Conservation (phyloP, 2,329 filamentous ascomycete species). For the Sclerotiophoma versabilis region DNA sequence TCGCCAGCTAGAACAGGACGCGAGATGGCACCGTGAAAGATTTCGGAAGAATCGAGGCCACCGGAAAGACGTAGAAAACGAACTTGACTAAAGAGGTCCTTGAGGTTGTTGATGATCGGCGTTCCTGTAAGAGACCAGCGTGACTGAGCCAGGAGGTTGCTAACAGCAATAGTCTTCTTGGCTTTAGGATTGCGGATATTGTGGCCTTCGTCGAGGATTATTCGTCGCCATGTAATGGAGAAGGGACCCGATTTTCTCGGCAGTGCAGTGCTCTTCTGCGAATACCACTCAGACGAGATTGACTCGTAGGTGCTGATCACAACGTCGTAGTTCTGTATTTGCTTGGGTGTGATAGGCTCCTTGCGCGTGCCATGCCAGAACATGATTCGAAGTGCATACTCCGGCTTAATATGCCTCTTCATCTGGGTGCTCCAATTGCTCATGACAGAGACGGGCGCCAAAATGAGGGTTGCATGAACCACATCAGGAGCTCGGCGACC, state of each 20-base stretch:
- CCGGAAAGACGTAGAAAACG: slow-evolving; percentile 79
- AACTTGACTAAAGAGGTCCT: slow-evolving; percentile 80
- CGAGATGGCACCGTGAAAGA: slow-evolving; percentile 77
- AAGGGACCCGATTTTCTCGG: slow-evolving; percentile 56
- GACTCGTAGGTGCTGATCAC: slow-evolving; percentile 87
- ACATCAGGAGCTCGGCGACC: slow-evolving; percentile 25
- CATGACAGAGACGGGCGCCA: slow-evolving; percentile 85
- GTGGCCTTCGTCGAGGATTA: slow-evolving; percentile 62
- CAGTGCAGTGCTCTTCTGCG: slow-evolving; percentile 48
- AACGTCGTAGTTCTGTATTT: slow-evolving; percentile 73
- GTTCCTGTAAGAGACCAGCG: slow-evolving; percentile 71
- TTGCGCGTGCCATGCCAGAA: slow-evolving; percentile 74
- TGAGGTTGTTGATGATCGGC: slow-evolving; percentile 82
- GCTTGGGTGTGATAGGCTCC: slow-evolving; percentile 56
- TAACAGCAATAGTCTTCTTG: slow-evolving; percentile 74
- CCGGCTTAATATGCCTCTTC: slow-evolving; percentile 70
- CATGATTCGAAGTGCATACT: slow-evolving; percentile 70
- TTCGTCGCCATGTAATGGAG: slow-evolving; percentile 75
- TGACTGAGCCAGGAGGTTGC: slow-evolving; percentile 70
- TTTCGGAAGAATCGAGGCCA: slow-evolving; percentile 73
- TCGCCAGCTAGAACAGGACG: slow-evolving; percentile 70
- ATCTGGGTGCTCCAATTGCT: slow-evolving; percentile 89
- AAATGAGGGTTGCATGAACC: slow-evolving; percentile 72
- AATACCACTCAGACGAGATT: slow-evolving; percentile 70
- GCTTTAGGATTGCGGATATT: slow-evolving; percentile 79